phyloP scores from a whole-genome alignment of 495 filamentous ascomycete genomes.

The Penicillium crystallinum region DNA sequence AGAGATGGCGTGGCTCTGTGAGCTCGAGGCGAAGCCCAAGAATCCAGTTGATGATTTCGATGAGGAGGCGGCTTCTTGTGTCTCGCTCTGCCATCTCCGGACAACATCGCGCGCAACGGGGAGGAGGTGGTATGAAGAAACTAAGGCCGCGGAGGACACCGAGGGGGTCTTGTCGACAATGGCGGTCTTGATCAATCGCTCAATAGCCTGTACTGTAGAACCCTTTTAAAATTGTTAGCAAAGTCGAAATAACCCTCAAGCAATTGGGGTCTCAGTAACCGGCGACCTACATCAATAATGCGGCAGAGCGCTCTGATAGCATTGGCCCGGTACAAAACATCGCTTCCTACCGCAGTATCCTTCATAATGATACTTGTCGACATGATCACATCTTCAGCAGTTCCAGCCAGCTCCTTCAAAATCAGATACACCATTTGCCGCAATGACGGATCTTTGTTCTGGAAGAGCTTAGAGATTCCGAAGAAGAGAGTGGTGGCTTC shows the following conservation, averaged over 20 bases:
- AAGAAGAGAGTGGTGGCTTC: conserved; percentile 99
- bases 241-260: neutral
- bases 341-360: conserved; percentile 92
- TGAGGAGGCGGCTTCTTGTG: conserved; percentile 90
- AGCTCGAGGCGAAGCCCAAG: conserved; percentile 77
- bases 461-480: conserved; percentile 98
- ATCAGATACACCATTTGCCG: conserved; percentile 99
- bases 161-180: conserved; percentile 99
- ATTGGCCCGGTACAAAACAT: conserved; percentile 93
- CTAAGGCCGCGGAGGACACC: conserved; percentile 92
- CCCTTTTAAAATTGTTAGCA: conserved; percentile 48
- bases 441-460: conserved; percentile 96
- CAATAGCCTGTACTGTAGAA: conserved; percentile 96
- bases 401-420: conserved; percentile 91
- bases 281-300: conserved; percentile 83
- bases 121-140: conserved; percentile 97
- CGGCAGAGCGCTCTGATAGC: conserved; percentile 93
- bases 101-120: conserved; percentile 94
- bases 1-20: conserved; percentile 56
- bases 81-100: conserved; percentile 97
- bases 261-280: neutral
- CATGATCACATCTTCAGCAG: conserved; percentile 99
- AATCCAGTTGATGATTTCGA: conserved; percentile 84
- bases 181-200: conserved; percentile 97
- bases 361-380: conserved; percentile 99